A percentile compares a stretch with the other conserved stretches of the same genome.
Evolutionary conservation across 495 filamentous ascomycete genomes (phyloP).

Genomic region (Lepidopterella palustris): DNA sequence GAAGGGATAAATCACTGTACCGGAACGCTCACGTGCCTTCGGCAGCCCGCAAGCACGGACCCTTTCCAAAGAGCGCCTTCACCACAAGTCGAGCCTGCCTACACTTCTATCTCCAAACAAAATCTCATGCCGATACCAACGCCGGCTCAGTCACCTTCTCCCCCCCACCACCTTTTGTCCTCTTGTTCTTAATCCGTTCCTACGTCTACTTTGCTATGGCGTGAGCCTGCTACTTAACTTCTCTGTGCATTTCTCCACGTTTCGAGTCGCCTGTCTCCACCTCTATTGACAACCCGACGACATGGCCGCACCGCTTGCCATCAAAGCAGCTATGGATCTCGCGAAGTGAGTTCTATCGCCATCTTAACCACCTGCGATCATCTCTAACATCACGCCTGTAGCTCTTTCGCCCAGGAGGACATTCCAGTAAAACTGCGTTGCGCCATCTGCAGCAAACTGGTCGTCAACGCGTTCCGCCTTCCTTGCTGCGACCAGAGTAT

Average conservation of each 20-base stretch:
- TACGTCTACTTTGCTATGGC: neutral
- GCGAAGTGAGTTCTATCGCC: constrained; percentile 6
- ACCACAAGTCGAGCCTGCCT: too few species aligned
- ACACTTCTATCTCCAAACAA: neutral
- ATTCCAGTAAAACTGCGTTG: constrained; percentile 93
- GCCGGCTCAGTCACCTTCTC: too few species aligned
- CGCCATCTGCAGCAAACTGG: constrained; percentile 83
- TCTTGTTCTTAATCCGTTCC: neutral
- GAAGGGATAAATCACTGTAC: too few species aligned
- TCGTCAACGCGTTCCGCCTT: constrained; percentile 81
- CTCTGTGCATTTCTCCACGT: neutral
- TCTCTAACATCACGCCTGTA: constrained; percentile 30
- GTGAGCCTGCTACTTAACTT: neutral
- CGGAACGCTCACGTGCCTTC: neutral
- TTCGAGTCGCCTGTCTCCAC: neutral
- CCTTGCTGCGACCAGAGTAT: constrained; percentile 95
- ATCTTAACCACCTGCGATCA: neutral
- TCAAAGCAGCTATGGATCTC: constrained; percentile 1
- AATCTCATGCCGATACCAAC: neutral
- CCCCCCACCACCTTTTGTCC: neutral
- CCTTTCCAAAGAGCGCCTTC: too few species aligned
- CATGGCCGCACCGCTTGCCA: neutral
- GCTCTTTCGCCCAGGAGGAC: constrained; percentile 73
- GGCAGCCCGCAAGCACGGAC: neutral
- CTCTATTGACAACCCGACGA: neutral